Evolutionary conservation across 495 filamentous ascomycete species (phyloP), one percentile per base, ranked within the genome.

Genomic region (Cercophora newfieldiana): DNA sequence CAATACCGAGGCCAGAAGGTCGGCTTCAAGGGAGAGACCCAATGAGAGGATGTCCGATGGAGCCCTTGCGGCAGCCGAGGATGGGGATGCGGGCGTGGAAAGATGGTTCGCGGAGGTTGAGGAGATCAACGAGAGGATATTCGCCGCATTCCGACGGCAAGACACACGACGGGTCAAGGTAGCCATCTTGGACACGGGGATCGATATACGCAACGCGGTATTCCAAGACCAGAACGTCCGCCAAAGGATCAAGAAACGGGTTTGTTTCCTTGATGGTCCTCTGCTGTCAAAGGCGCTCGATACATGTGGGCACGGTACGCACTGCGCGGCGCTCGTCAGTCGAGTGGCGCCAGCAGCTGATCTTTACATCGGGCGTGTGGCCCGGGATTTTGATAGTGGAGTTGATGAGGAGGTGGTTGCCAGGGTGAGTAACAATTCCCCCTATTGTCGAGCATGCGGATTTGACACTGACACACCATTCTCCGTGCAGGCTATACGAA

Each of bases 401-500:
- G 19, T 57, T 12, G 54, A 57, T 29, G 54, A 57, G 54, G 22
- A 57, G 1, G 54, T 57, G 16, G 54, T 29, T 57, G 54, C 54
- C 22, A 57, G 28, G 54, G 54, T 29, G 21, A 51, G 48, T 24
- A 4, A 4, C 48, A 4, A 53, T 24, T 6, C 22, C 22, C 22
- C 54, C 21, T 26, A 28, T 28, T 29, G 3, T n/a, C 28, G 6
- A 28, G 12, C 22, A 26, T 19, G 26, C 26, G 18, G 12, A 8
- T 25, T 57, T 29, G 18, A 10, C 28, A 8, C 18, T 28, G n/a
- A n/a, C n/a, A n/a, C n/a, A n/a, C n/a, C n/a, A n/a, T n/a, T n/a
- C n/a, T n/a, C n/a, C n/a, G n/a, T n/a, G 7, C 54, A 57, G 54
- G 54, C 24, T 25, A 57, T 57, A 19, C 54, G 54, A 19, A 26